Percentiles rank a stretch among this genome's conserved stretches.
These are phyloP conservation scores for Mycena metata DNA, from an alignment of 768 basidiomycete genomes.

Conservation along the genomic window DNA sequence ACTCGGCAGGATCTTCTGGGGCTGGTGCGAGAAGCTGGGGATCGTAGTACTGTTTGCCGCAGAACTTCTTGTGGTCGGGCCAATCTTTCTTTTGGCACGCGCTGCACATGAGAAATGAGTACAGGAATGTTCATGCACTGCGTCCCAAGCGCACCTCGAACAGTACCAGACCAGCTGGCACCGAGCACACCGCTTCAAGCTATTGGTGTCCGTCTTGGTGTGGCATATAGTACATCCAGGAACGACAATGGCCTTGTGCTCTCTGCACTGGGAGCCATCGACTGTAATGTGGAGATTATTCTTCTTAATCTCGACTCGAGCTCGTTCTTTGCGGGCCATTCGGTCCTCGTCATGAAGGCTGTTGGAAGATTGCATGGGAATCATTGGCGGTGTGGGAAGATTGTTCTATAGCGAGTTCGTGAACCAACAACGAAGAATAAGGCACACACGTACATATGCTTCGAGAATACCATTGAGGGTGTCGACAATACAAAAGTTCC, in stretches of 20 bases:
- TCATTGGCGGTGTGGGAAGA: too few relatives aligned
- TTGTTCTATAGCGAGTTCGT: not conserved
- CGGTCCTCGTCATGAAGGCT: too few relatives aligned
- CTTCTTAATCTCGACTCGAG: too few relatives aligned
- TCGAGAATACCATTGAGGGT: not conserved
- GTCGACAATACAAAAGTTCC: not conserved
- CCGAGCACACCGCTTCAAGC: conserved; percentile 6
- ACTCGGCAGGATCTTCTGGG: not conserved
- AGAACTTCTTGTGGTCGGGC: conserved; percentile 23
- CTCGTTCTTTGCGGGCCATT: not conserved
- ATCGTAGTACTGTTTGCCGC: conserved; percentile 9
- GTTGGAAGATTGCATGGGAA: too few relatives aligned
- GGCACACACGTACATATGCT: conserved; percentile 19
- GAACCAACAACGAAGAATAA: not conserved
- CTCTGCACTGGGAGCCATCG: conserved; percentile 7
- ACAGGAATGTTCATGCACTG: too few relatives aligned
- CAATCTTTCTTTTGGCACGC: conserved; percentile 23
- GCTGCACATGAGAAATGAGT: not conserved
- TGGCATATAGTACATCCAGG: not conserved
- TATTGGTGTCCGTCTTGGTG: not conserved
- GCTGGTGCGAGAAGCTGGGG: not conserved
- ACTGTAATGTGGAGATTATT: too few relatives aligned
- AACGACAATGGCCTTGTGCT: not conserved
- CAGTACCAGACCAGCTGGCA: conserved; percentile 16
- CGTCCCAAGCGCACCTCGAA: not conserved